These are phyloP conservation scores for Flaveria sonorensis DNA, from an alignment of 129 eudicot genomes.

Conservation along the genomic window DNA sequence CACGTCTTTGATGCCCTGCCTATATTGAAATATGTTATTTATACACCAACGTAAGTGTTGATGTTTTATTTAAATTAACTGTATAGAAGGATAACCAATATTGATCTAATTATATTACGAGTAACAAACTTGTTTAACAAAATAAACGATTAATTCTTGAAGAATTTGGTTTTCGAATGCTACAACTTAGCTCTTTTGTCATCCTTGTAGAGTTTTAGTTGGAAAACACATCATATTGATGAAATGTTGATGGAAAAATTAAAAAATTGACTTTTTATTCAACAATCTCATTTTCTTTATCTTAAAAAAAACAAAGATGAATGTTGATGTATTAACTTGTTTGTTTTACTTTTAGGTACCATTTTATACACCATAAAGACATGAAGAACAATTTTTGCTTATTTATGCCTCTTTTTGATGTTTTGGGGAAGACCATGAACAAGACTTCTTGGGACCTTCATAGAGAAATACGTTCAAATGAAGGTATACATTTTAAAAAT, in stretches of 20 bases:
- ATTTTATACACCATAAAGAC: conserved; percentile 63
- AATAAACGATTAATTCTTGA: not conserved
- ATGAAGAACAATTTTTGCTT: conserved; percentile 72
- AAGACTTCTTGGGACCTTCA: conserved; percentile 63
- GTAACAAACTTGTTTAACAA: not conserved
- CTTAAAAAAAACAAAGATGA: not conserved
- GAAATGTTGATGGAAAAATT: not conserved
- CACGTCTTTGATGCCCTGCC: conserved; percentile 45
- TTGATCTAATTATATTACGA: not conserved
- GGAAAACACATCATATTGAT: not conserved
- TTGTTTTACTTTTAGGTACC: conserved; percentile 52
- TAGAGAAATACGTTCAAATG: conserved; percentile 46
- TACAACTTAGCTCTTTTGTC: not conserved
- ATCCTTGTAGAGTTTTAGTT: not conserved
- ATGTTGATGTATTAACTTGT: not conserved
- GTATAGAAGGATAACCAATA: not conserved
- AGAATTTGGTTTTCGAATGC: not conserved
- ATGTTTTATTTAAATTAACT: not conserved
- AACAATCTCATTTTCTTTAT: not conserved
- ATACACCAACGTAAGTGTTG: conserved; percentile 62
- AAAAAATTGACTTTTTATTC: not conserved
- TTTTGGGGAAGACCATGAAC: conserved; percentile 59
- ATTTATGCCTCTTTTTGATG: conserved; percentile 78
- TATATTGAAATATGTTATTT: conserved; percentile 50
- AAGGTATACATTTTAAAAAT: conserved; percentile 38